Percentiles rank a stretch among this genome's conserved stretches.
Conservation (phyloP, 306 rosid species). For the Glycine tomentella region DNA sequence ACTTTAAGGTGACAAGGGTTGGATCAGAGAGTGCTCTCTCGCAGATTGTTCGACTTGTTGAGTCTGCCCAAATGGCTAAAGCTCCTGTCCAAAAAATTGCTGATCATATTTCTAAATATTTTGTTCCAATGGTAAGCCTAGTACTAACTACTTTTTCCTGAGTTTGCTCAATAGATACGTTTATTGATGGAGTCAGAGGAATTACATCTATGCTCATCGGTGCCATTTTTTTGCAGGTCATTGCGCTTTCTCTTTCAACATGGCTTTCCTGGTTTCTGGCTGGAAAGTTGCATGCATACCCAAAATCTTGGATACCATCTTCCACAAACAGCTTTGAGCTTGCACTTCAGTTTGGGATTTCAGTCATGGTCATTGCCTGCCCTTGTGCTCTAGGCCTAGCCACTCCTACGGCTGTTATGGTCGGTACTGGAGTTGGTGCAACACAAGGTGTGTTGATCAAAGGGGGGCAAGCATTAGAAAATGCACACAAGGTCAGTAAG, state of each 20-base stretch:
- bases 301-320: conserved; percentile 80
- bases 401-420: conserved; percentile 94
- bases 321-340: conserved; percentile 82
- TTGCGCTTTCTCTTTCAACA: conserved; percentile 67
- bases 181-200: neutral
- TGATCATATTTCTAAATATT: conserved; percentile 78
- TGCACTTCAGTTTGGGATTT: conserved; percentile 89
- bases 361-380: conserved; percentile 95
- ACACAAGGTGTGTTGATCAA: conserved; percentile 89
- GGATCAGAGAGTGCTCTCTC: conserved; percentile 88
- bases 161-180: neutral
- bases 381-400: conserved; percentile 97
- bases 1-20: conserved; percentile 77
- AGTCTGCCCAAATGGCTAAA: conserved; percentile 92
- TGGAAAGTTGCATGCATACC: conserved; percentile 70
- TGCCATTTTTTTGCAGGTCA: conserved; percentile 57
- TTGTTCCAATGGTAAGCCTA: conserved; percentile 74
- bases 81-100: conserved; percentile 93
- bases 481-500: conserved; percentile 74
- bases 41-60: conserved; percentile 87
- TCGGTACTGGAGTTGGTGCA: conserved; percentile 94
- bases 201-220: neutral
- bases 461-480: conserved; percentile 90
- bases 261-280: conserved; percentile 83
- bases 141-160: neutral